Evolutionary conservation across 2,329 filamentous ascomycete genomes (phyloP).

Genomic region (Monosporascus sp.): DNA sequence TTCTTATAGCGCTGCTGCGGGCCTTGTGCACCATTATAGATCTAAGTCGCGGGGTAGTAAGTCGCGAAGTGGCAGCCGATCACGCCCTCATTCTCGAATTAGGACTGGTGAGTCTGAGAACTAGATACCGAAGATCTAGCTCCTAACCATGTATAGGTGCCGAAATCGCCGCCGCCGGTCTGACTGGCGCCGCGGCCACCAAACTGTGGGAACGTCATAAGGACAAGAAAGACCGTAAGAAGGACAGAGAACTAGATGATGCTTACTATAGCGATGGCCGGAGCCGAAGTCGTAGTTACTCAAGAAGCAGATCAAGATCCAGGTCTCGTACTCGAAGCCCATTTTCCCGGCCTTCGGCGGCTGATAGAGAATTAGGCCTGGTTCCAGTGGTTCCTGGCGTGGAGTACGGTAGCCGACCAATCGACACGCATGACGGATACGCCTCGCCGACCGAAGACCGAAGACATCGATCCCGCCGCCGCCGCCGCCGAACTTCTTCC

Average conservation of each 20-base stretch:
- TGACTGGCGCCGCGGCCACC: slow-evolving; percentile 55
- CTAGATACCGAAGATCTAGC: not conserved
- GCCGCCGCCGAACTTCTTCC: slow-evolving; percentile 31
- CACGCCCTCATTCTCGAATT: slow-evolving; percentile 34
- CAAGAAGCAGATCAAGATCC: slow-evolving; percentile 30
- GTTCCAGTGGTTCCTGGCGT: slow-evolving; percentile 35
- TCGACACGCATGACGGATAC: slow-evolving; percentile 34
- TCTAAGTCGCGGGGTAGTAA: slow-evolving; percentile 39
- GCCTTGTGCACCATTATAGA: slow-evolving; percentile 53
- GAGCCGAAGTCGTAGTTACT: slow-evolving; percentile 43
- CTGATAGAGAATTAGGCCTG: slow-evolving; percentile 64
- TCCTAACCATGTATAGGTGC: slow-evolving; percentile 31
- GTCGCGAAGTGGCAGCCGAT: slow-evolving; percentile 20
- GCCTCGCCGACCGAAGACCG: slow-evolving; percentile 44
- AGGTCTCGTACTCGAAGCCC: slow-evolving; percentile 34
- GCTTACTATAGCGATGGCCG: slow-evolving; percentile 22
- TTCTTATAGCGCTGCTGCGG: slow-evolving; percentile 43
- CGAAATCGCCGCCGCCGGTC: slow-evolving; percentile 55
- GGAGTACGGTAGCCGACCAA: slow-evolving; percentile 58
- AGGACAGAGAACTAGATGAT: slow-evolving; percentile 29
- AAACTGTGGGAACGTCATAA: slow-evolving; percentile 57
- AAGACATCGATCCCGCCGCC: slow-evolving; percentile 30
- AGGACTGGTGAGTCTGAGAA: slow-evolving; percentile 33
- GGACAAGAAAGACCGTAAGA: slow-evolving; percentile 51
- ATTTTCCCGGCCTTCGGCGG: slow-evolving; percentile 42